phyloP scores from a whole-genome alignment of 2,329 filamentous ascomycete species.

The Cladophialophora immunda region DNA sequence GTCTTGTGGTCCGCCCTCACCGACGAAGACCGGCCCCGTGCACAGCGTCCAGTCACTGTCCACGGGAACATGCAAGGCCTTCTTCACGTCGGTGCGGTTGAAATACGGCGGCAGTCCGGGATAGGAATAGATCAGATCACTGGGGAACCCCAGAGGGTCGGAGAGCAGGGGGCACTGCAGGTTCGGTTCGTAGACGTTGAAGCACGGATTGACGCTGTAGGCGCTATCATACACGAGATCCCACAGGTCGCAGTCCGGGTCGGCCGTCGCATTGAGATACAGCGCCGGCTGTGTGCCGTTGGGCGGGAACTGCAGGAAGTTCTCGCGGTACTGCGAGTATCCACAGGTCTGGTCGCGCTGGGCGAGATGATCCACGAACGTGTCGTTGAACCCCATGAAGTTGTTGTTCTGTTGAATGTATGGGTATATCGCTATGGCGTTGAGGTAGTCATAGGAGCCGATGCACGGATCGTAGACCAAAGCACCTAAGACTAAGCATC shows the following conservation, averaged over 20 bases:
- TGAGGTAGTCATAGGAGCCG: conserved; percentile 31
- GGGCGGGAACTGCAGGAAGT: conserved; percentile 37
- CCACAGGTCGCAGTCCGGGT: conserved; percentile 35
- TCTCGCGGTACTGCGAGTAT: conserved; percentile 33
- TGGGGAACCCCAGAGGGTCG: conserved; percentile 75
- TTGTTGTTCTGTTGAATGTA: conserved; percentile 37
- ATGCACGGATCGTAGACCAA: conserved; percentile 38
- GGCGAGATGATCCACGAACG: conserved; percentile 30
- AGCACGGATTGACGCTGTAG: conserved; percentile 72
- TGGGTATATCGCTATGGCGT: conserved; percentile 27
- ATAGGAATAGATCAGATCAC: conserved; percentile 69
- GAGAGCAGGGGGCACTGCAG: conserved; percentile 75
- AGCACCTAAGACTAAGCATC: conserved; percentile 19
- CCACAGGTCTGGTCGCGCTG: conserved; percentile 32
- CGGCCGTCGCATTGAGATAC: conserved; percentile 32
- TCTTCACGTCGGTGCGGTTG: conserved; percentile 73
- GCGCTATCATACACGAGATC: conserved; percentile 45
- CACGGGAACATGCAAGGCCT: conserved; percentile 69
- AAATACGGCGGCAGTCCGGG: conserved; percentile 71
- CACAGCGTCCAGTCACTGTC: conserved; percentile 33
- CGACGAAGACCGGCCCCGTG: conserved; percentile 32
- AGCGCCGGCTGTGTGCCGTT: conserved; percentile 34
- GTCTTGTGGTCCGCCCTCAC: conserved; percentile 30
- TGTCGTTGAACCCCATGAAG: conserved; percentile 35
- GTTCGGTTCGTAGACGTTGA: conserved; percentile 76